phyloP scores from a whole-genome alignment of 2,329 filamentous ascomycete species.

The Diaporthe sp. region DNA sequence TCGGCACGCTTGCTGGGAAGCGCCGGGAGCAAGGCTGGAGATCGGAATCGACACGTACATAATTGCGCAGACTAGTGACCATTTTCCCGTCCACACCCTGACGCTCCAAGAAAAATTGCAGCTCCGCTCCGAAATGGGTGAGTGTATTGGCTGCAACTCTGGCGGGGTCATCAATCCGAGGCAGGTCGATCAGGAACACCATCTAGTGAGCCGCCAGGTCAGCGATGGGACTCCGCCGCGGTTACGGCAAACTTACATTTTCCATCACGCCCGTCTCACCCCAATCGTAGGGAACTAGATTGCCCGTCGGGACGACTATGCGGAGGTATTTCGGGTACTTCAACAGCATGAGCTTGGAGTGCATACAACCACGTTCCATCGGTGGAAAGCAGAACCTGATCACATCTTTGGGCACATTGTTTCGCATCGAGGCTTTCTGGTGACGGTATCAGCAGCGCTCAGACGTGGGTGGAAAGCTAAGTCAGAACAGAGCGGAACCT shows the following conservation, averaged over 20 bases:
- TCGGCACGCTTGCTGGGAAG: slow-evolving; percentile 1
- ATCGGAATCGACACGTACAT: slow-evolving; percentile 48
- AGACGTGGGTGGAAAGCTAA: slow-evolving; percentile 8
- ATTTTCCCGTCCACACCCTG: slow-evolving; percentile 73
- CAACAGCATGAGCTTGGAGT: slow-evolving; percentile 93
- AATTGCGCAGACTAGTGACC: slow-evolving; percentile 75
- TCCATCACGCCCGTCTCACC: slow-evolving; percentile 87
- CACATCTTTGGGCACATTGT: slow-evolving; percentile 59
- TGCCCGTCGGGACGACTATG: slow-evolving; percentile 87
- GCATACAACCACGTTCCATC: slow-evolving; percentile 80
- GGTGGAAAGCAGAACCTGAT: slow-evolving; percentile 84
- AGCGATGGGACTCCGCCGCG: slow-evolving; percentile 26
- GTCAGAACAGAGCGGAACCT: slow-evolving; percentile 7
- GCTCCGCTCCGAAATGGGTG: slow-evolving; percentile 73
- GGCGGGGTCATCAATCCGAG: slow-evolving; percentile 60
- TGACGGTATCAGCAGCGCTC: slow-evolving; percentile 23
- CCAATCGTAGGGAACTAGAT: slow-evolving; percentile 89
- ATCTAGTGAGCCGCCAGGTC: slow-evolving; percentile 57
- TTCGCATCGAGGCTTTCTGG: slow-evolving; percentile 60
- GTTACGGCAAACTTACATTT: slow-evolving; percentile 67
- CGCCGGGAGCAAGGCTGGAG: background rate
- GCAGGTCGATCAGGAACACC: slow-evolving; percentile 93
- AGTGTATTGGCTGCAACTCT: slow-evolving; percentile 45
- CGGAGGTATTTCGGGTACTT: slow-evolving; percentile 80
- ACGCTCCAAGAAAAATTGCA: slow-evolving; percentile 76